Conservation (phyloP, 306 rosid species). For the Phaseolus lunatus region DNA sequence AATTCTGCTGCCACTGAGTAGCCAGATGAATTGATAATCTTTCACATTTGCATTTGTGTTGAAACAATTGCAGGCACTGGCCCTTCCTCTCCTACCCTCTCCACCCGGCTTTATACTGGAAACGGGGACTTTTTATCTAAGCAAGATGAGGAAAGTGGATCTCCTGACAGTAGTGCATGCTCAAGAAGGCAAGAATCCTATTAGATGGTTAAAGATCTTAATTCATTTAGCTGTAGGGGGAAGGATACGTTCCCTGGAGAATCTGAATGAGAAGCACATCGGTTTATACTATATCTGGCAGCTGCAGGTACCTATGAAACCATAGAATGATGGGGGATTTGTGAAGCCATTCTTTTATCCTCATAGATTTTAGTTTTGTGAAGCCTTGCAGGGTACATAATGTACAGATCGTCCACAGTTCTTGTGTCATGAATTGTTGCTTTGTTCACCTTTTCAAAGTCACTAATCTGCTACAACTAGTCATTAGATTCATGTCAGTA, state of each 20-base stretch:
- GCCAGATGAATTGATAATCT: conserved; percentile 26
- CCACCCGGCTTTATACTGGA: conserved; percentile 63
- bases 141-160: conserved; percentile 60
- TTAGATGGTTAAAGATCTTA: conserved; percentile 50
- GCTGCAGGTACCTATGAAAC: conserved; percentile 20
- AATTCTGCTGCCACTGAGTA: neutral
- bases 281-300: conserved; percentile 8
- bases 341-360: conserved; percentile 43
- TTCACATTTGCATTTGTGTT: conserved; percentile 31
- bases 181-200: conserved; percentile 62
- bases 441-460: conserved; percentile 32
- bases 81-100: conserved; percentile 70
- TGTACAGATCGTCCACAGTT: conserved; percentile 41
- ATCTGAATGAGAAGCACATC: conserved; percentile 34
- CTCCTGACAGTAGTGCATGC: conserved; percentile 51
- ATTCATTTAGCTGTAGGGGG: conserved; percentile 25
- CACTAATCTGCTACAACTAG: neutral
- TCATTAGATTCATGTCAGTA: conserved; percentile 40
- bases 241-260: conserved; percentile 28
- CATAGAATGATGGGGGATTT: conserved; percentile 32
- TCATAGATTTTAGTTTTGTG: neutral
- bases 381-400: conserved; percentile 32
- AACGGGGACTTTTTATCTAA: conserved; percentile 64
- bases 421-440: conserved; percentile 36
- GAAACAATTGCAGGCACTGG: conserved; percentile 54